These are phyloP conservation scores for Cyanidiococcus yangmingshanensis DNA, from an alignment of 23 red algal species.

Conservation along the genomic window DNA sequence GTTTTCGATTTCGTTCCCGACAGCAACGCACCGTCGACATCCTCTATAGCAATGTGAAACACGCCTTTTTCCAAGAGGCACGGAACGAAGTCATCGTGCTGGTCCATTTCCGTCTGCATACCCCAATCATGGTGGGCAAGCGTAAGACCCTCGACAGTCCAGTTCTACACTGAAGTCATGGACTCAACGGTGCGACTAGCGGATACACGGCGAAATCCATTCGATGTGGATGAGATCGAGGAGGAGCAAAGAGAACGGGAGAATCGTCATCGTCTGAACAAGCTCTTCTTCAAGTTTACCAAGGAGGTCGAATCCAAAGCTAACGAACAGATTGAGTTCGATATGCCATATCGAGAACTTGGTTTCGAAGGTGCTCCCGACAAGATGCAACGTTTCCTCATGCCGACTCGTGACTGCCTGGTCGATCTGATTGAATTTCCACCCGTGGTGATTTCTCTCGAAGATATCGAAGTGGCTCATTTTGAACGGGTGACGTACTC, in stretches of 20 bases:
- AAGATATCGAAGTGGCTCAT: conserved; percentile 86
- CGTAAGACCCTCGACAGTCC: conserved; percentile 89
- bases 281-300: conserved; percentile 78
- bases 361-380: conserved; percentile 73
- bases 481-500: conserved; percentile 94
- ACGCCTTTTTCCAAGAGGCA: conserved; percentile 98
- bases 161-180: conserved; percentile 99
- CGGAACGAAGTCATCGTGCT: conserved; percentile 77
- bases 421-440: conserved; percentile 90
- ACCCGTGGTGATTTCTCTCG: conserved; percentile 64
- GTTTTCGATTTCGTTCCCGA: conserved; percentile 62
- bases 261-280: conserved; percentile 70
- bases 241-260: conserved; percentile 95
- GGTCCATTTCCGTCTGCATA: conserved; percentile 82
- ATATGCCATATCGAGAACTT: conserved; percentile 84
- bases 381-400: conserved; percentile 43
- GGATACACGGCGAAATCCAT: conserved; percentile 60
- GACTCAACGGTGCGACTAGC: conserved; percentile 79
- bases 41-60: conserved; percentile 77
- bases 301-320: conserved; percentile 69
- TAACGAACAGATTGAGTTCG: conserved; percentile 67
- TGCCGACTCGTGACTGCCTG: conserved; percentile 85
- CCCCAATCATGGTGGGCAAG: conserved; percentile 75
- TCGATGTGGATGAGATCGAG: conserved; percentile 91
- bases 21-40: conserved; percentile 60